Conservation (phyloP, 1,139 yeast species). For the Candida sanyaensis region DNA sequence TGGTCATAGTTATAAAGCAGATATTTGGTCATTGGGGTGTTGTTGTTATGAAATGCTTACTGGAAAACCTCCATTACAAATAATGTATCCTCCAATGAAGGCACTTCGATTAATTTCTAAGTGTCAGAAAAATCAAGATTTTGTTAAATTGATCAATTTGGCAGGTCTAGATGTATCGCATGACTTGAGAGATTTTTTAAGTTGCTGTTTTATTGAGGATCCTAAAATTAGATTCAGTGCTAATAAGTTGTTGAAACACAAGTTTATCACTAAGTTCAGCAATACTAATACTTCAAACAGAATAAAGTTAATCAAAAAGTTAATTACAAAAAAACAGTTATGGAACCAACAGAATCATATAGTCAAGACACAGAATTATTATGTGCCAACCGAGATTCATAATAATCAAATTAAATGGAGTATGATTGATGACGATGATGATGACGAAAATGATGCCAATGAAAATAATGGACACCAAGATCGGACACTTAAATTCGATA, state of each 20-base stretch:
- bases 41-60: conserved; percentile 82
- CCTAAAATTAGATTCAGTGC: conserved; percentile 65
- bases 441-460: background rate
- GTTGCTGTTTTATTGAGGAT: conserved; percentile 62
- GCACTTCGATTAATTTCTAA: conserved; percentile 57
- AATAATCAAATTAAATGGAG: conserved; percentile 40
- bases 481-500: conserved; percentile 34
- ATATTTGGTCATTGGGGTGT: conserved; percentile 94
- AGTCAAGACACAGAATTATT: conserved; percentile 33
- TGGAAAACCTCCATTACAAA: conserved; percentile 82
- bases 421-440: conserved; percentile 16
- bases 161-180: conserved; percentile 24
- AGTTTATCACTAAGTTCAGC: conserved; percentile 43
- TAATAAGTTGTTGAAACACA: conserved; percentile 55
- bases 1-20: conserved; percentile 87
- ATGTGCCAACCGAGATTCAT: conserved; percentile 42
- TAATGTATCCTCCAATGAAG: conserved; percentile 73
- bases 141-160: conserved; percentile 32
- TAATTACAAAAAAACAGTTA: conserved; percentile 38
- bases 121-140: conserved; percentile 35
- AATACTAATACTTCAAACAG: conserved; percentile 17
- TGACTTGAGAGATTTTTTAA: conserved; percentile 56
- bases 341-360: conserved; percentile 48
- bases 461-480: background rate
- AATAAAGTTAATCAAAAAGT: conserved; percentile 27